Conservation (phyloP, 371 early-diverging fungal species). For the Syncephalastrum racemosum region DNA sequence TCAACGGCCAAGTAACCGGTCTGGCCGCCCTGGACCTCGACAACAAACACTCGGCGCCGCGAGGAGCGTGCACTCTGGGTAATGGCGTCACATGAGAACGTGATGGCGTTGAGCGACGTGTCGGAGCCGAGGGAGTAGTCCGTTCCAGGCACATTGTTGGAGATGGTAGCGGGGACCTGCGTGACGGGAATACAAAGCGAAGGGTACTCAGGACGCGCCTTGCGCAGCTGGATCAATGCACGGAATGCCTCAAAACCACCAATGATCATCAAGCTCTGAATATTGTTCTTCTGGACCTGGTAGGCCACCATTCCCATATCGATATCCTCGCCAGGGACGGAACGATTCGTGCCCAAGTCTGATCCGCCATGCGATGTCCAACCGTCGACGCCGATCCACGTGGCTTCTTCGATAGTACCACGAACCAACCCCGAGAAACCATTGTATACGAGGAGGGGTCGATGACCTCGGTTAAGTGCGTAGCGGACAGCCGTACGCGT, state of each 20-base stretch:
- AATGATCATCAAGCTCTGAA: slow-evolving; percentile 89
- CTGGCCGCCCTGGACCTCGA: slow-evolving; percentile 98
- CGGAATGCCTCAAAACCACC: slow-evolving; percentile 96
- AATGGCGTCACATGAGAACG: slow-evolving; percentile 92
- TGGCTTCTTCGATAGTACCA: slow-evolving; percentile 73
- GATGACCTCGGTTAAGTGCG: slow-evolving; percentile 82
- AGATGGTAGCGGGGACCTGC: slow-evolving; percentile 94
- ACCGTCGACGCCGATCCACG: slow-evolving; percentile 88
- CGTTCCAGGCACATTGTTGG: slow-evolving; percentile 99
- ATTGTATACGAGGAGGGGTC: slow-evolving; percentile 81
- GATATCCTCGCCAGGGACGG: slow-evolving; percentile 76
- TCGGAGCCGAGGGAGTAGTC: slow-evolving; percentile 96
- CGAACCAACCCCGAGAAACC: slow-evolving; percentile 93
- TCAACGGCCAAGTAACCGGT: slow-evolving; percentile 95
- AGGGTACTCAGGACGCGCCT: slow-evolving; percentile 73
- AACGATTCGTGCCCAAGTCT: slow-evolving; percentile 93
- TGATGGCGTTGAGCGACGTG: slow-evolving; percentile 97
- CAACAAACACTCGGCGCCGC: slow-evolving; percentile 95
- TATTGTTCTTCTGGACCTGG: slow-evolving; percentile 85
- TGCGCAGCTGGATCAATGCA: slow-evolving; percentile 68
- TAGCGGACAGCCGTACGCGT: slow-evolving; percentile 71
- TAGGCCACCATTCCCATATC: slow-evolving; percentile 82
- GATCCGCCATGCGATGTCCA: slow-evolving; percentile 95
- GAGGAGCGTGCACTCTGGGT: slow-evolving; percentile 89
- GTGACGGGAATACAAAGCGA: slow-evolving; percentile 94